Evolutionary conservation across 805 yeast species (phyloP).

Genomic region (Saccharomyces kudriavzevii): DNA sequence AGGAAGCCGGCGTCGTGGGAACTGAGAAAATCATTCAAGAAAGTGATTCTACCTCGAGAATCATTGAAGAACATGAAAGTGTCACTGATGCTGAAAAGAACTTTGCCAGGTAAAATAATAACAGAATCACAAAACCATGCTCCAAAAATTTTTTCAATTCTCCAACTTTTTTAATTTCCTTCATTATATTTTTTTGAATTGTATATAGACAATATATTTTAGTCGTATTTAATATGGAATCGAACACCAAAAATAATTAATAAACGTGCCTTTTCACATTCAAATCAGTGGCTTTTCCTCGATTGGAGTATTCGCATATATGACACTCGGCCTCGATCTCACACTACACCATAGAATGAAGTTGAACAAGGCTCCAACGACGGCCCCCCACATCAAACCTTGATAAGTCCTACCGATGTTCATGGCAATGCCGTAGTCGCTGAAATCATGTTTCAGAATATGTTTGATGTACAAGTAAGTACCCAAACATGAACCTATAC

Average conservation of each 20-base stretch:
- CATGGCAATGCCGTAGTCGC: constrained; percentile 48
- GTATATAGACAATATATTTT: background rate
- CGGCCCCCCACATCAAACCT: constrained; percentile 59
- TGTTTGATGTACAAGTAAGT: constrained; percentile 42
- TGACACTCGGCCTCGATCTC: constrained; percentile 11
- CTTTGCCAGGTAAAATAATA: background rate
- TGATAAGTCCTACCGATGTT: constrained; percentile 42
- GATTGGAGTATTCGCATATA: constrained; percentile 11
- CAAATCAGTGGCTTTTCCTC: constrained; percentile 17
- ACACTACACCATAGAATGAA: constrained; percentile 33
- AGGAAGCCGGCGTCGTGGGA: background rate
- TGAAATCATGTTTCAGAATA: constrained; percentile 42
- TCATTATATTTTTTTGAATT: background rate
- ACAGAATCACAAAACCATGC: background rate
- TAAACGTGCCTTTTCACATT: background rate
- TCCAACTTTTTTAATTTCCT: background rate
- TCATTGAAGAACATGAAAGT: background rate
- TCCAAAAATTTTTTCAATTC: background rate
- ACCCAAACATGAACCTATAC: constrained; percentile 57
- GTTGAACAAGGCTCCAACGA: constrained; percentile 39
- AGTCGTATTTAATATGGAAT: background rate
- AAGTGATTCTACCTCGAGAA: constrained; percentile 1
- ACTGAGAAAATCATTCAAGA: constrained; percentile 2
- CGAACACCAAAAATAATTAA: constrained; percentile 3
- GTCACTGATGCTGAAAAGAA: background rate